Evolutionary conservation across 352 stramenopile genomes (phyloP), one percentile per base, ranked within the genome.

Genomic region (Phytophthora constricta): DNA sequence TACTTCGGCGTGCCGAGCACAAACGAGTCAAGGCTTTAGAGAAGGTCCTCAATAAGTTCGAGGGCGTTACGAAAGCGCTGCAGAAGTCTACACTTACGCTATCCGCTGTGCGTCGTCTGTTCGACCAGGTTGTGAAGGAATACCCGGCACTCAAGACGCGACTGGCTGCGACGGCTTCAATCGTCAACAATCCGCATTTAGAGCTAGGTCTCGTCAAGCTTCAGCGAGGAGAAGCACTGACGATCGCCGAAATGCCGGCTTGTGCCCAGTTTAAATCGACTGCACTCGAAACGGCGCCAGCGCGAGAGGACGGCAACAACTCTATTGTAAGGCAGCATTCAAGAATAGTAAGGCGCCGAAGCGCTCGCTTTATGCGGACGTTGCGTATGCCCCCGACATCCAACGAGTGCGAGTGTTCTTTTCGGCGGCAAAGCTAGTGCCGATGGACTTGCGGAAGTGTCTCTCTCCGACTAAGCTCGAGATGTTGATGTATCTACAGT

Each of bases 371-470:
- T 57, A 46, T 22, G n/a, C 31, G 19, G 31, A 57, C 14, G 33
- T 58, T 10, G 33, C 20, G 11, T 58, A 47, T 23, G 28, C 22
- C 13, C 50, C 50, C 33, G 20, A 65, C 58, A 13, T 70, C 54
- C 3, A 74, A 70, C 34, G 62, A 66, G 17, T 74, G 66, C 19
- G 66, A 74, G 39, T 54, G 50, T 49, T 63, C 70, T 67, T 66
- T 42, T 70, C 49, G 4, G 1, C 23, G 2, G 34, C 31, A 0
- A 69, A 74, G 49, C 34, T 62, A 3, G 66, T 64, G 31, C 63
- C 55, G 19, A 52, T 46, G 8, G 54, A 65, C 23, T 27, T 63
- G 27, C 13, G 49, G 9, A 56, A 56, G 31, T 28, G 28, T 28
- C 27, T 56, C 10, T 19, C 27, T 3, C 48, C 48, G 3, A 2